Base-by-base conservation (phyloP, 139 green algal genomes). In the Pseudopediastrum boryanum region DNA sequence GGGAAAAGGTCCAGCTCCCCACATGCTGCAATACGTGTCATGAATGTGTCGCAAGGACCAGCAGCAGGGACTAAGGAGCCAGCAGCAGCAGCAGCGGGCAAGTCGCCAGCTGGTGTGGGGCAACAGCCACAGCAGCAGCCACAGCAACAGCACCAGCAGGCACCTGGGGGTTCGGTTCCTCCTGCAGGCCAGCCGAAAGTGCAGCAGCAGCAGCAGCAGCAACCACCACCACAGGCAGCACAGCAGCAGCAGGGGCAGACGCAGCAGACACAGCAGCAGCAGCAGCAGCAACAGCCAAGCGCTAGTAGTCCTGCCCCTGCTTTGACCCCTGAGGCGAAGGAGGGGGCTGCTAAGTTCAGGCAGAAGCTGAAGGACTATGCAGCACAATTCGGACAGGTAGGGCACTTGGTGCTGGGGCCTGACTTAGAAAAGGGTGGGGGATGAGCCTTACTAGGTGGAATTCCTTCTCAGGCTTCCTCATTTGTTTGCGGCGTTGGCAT, bases 341-440 rank as follows among this genome's bases (percentile, higher is more conserved):
- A 38, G 2, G 74, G 46, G 35, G 62, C 64, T 43, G 27, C 52
- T 19, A 73, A 61, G 23, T 65, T 80, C 29, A 61, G 39, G 13
- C 43, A 77, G 25, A 69, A 68, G 35, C 25, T 83, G 58, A 19
- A 41, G 27, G 48, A 75, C 3, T 83, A 74, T 56, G 44, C 39
- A 0, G 39, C 29, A n/a, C 19, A 78, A 44, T 73, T 79, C 50
- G 68, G 52, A 33, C 50, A 70, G 78, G 62, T 78, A 4, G 48
- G 58, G 62, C 39, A n/a, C 56, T 9, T 72, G 43, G 42, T 42
- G 36, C 41, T 31, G 39, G 41, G 56, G 13, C 65, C 21, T 23
- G 21, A 44, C 63, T 46, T 50, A n/a, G 29, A 71, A 46, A 21
- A 43, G 48, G 19, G 48, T n/a, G n/a, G n/a, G n/a, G n/a, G n/a